phyloP scores from a whole-genome alignment of 106 monocot genomes.

The Gastrodia elata region DNA sequence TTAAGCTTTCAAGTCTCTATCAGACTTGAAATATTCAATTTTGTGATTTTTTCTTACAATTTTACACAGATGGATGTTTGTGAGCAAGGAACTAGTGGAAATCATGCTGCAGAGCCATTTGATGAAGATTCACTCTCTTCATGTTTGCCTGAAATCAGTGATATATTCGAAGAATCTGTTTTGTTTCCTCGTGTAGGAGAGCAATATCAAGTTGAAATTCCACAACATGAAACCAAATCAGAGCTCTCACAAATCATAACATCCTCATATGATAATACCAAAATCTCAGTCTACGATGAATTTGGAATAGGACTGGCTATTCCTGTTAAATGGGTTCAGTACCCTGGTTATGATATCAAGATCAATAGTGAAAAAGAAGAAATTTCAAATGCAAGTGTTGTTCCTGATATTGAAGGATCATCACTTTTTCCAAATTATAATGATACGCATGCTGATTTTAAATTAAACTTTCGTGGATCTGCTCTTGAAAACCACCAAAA shows the following conservation, averaged over 20 bases:
- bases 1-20: not conserved
- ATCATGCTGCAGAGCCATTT: constrained; percentile 21
- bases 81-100: constrained; percentile 7
- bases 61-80: constrained; percentile 2
- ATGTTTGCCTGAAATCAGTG: constrained; percentile 24
- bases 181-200: constrained; percentile 62
- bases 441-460: not conserved
- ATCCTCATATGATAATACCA: not conserved
- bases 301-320: constrained; percentile 29
- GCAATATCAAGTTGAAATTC: constrained; percentile 70
- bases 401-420: not conserved
- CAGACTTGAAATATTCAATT: not conserved
- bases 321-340: constrained; percentile 45
- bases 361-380: constrained; percentile 1
- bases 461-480: not conserved
- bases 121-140: constrained; percentile 21
- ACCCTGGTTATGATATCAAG: constrained; percentile 1
- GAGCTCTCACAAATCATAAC: constrained; percentile 10
- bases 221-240: constrained; percentile 21
- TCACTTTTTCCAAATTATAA: not conserved
- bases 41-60: not conserved
- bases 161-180: constrained; percentile 33
- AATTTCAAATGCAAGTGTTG: not conserved
- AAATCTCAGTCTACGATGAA: constrained; percentile 13
- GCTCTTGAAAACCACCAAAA: constrained; percentile 4